These are phyloP conservation scores for Drechmeria coniospora DNA, from an alignment of 2,329 filamentous ascomycete genomes.

Conservation along the genomic window DNA sequence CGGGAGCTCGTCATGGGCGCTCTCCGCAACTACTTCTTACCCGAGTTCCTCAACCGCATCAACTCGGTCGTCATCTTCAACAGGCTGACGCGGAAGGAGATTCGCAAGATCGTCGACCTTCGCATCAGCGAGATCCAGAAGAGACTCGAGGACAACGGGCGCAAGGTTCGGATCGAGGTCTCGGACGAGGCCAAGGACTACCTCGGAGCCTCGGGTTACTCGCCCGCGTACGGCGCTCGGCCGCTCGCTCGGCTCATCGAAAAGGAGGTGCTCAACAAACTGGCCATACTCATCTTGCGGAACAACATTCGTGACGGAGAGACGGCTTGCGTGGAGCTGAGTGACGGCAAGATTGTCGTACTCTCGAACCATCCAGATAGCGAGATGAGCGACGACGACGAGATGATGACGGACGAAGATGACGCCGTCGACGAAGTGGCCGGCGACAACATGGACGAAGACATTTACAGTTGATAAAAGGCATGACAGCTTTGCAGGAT, in stretches of 20 bases:
- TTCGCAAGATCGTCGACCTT: constrained; percentile 89
- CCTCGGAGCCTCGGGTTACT: constrained; percentile 81
- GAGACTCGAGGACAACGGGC: constrained; percentile 68
- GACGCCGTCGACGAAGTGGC: constrained; percentile 57
- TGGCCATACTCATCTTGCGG: constrained; percentile 82
- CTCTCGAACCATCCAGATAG: constrained; percentile 64
- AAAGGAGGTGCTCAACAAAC: constrained; percentile 86
- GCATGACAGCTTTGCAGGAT: constrained; percentile 1
- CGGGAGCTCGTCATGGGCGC: constrained; percentile 81
- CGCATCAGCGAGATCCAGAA: constrained; percentile 81
- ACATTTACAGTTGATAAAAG: constrained; percentile 26
- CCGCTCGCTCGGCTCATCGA: constrained; percentile 84
- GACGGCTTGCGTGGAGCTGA: constrained; percentile 60
- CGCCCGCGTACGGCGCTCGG: constrained; percentile 84
- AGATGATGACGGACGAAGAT: constrained; percentile 58
- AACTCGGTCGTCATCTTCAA: constrained; percentile 97
- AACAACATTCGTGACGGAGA: constrained; percentile 79
- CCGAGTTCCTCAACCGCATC: constrained; percentile 97
- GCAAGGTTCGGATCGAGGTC: constrained; percentile 74
- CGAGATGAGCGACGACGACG: constrained; percentile 46
- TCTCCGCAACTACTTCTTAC: constrained; percentile 89
- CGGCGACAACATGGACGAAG: constrained; percentile 45
- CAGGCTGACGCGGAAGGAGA: constrained; percentile 76
- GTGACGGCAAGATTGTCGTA: constrained; percentile 66
- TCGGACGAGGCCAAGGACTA: constrained; percentile 83